These are phyloP conservation scores for Przewalskia tangutica DNA, from an alignment of 257 asterid species.

Conservation along the genomic window DNA sequence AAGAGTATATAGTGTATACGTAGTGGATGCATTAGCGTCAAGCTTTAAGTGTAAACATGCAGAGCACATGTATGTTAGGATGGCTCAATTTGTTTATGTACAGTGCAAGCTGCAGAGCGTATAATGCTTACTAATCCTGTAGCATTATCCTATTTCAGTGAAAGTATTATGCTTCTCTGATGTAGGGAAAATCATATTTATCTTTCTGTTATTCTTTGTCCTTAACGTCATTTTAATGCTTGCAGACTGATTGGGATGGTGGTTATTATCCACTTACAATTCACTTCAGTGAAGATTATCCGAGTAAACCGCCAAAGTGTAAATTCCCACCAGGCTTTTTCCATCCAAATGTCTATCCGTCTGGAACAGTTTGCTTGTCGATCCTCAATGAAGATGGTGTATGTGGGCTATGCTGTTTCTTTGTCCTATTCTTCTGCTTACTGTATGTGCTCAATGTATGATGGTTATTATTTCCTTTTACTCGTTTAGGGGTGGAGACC, in stretches of 20 bases:
- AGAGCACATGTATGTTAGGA: background rate
- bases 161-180: background rate
- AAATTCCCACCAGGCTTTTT: slow-evolving; percentile 35
- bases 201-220: background rate
- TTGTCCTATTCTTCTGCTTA: background rate
- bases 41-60: background rate
- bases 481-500: slow-evolving; percentile 24
- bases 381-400: slow-evolving; percentile 47
- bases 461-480: background rate
- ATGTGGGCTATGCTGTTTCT: slow-evolving; percentile 10
- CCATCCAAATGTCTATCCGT: slow-evolving; percentile 48
- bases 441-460: background rate
- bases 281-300: slow-evolving; percentile 43
- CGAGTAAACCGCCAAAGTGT: slow-evolving; percentile 48
- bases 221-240: background rate
- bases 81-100: background rate
- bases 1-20: background rate
- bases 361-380: slow-evolving; percentile 46
- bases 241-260: slow-evolving; percentile 53
- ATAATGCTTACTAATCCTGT: background rate
- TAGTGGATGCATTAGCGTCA: background rate
- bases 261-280: slow-evolving; percentile 36
- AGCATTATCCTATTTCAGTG: background rate
- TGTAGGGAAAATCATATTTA: background rate
- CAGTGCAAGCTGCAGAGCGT: background rate